Base-by-base conservation (phyloP, 2,329 filamentous ascomycete species). In the Trichoderma gracile region DNA sequence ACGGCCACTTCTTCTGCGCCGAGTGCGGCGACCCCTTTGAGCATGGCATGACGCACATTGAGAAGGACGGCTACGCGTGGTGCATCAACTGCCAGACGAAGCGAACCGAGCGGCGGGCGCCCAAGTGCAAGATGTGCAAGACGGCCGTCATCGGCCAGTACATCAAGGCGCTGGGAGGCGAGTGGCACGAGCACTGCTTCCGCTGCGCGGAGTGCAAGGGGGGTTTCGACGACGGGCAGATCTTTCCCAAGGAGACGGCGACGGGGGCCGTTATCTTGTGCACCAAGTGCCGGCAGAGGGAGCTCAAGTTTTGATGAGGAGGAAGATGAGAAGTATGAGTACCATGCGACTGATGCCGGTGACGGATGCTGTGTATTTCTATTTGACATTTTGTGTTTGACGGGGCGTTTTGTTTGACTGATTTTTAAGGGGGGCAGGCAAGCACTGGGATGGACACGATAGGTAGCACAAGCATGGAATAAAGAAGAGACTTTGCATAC, bases 21-120 rank as follows among this genome's bases (percentile, higher is more conserved):
- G 93, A 99, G 81, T 99, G 95, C 75, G 95, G 95, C 69, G 94
- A 99, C 79, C 94, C 95, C 0, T 99, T 99, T 74, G 92, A 84
- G 69, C 81, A 82, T 54, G 85, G 85, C 66, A 85, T 83, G 78
- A 89, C 86, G 52, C 87, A 89, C 72, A 88, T 99, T 63, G 95
- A 99, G 75, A 97, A 97, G 78, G 94, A 98, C 70, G 94, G 94
- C 10, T 98, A 96, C 76, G 95, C 95, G 5, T 99, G 95, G 93
- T 99, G 95, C 77, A 86, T 98, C 53, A 85, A 85, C 23, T 99
- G 95, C 75, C 94, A 98, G 79, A 96, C 93, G 15, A 91, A 93
- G 73, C 87, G 95, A 40, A 97, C 93, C 14, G 92, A 96, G 76
- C 86, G 94, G 27, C 91, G 91, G 59, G 91, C 90, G 14, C 90